phyloP scores from a whole-genome alignment of 306 rosid species.

The Erythrophleum fordii region DNA sequence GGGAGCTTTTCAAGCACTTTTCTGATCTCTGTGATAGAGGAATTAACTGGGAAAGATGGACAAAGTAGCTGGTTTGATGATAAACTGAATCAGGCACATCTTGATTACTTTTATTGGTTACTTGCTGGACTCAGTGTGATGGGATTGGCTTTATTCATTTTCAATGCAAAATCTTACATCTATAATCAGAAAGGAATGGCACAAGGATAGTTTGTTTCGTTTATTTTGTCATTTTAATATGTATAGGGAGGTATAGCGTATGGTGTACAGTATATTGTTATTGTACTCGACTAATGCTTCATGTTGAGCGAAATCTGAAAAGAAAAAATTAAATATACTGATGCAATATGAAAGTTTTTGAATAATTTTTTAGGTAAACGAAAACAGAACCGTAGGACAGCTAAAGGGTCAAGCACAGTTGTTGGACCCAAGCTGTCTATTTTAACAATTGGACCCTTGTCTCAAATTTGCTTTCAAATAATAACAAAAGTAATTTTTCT shows the following conservation, averaged over 20 bases:
- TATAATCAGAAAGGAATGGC: not conserved
- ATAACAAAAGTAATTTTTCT: too few species aligned
- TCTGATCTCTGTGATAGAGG: not conserved
- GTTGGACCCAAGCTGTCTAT: too few species aligned
- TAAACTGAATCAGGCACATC: not conserved
- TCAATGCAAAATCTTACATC: not conserved
- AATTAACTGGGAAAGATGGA: conserved; percentile 28
- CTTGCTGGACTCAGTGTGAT: not conserved
- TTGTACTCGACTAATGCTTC: not conserved
- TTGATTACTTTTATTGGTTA: conserved; percentile 4
- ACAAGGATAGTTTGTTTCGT: not conserved
- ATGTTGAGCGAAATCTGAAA: too few species aligned
- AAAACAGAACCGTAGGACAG: too few species aligned
- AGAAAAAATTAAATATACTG: too few species aligned
- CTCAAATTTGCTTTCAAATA: too few species aligned
- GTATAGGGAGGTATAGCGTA: not conserved
- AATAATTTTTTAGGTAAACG: too few species aligned
- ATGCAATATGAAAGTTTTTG: too few species aligned
- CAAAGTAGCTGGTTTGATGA: not conserved
- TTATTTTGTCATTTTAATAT: not conserved
- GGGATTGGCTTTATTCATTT: not conserved
- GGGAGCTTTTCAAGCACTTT: not conserved
- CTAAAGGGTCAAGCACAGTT: too few species aligned
- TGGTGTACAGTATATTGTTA: not conserved
- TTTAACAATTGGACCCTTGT: too few species aligned